A percentile compares a stretch with the other conserved stretches of the same genome.
Evolutionary conservation across 2,329 filamentous ascomycete species (phyloP).

Genomic region (Trichoderma atrobrunneum): DNA sequence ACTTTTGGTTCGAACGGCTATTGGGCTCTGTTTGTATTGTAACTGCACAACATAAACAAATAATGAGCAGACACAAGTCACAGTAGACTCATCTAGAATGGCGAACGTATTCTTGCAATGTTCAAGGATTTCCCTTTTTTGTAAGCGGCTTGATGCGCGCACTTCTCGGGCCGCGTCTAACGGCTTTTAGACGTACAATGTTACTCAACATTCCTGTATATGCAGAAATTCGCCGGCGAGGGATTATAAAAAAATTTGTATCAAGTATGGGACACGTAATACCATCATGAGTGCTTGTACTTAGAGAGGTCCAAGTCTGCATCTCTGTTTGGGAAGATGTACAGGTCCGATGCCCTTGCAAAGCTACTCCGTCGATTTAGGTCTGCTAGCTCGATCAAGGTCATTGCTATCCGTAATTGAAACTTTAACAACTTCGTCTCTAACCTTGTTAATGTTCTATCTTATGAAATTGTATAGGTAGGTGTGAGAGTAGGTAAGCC

Average conservation of each 20-base stretch:
- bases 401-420: no score
- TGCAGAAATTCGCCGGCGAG: not conserved
- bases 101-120: no score
- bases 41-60: no score
- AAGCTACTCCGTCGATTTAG: no score
- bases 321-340: not conserved
- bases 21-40: not conserved
- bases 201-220: not conserved
- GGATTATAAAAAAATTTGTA: not conserved
- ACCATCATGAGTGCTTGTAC: not conserved
- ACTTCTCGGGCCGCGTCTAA: not conserved
- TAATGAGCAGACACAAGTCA: no score
- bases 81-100: no score
- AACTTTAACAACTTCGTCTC: no score
- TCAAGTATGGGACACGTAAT: not conserved
- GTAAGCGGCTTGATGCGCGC: not conserved
- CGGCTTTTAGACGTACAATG: not conserved
- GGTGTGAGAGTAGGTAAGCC: no score
- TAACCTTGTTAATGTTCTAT: no score
- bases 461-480: no score
- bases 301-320: not conserved
- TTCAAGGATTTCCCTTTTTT: no score
- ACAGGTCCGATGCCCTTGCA: not conserved
- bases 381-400: no score
- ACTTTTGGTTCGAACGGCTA: not conserved